phyloP scores from a whole-genome alignment of 225 moss, liverwort and hornwort species.

The Sphagnum tenellum region DNA sequence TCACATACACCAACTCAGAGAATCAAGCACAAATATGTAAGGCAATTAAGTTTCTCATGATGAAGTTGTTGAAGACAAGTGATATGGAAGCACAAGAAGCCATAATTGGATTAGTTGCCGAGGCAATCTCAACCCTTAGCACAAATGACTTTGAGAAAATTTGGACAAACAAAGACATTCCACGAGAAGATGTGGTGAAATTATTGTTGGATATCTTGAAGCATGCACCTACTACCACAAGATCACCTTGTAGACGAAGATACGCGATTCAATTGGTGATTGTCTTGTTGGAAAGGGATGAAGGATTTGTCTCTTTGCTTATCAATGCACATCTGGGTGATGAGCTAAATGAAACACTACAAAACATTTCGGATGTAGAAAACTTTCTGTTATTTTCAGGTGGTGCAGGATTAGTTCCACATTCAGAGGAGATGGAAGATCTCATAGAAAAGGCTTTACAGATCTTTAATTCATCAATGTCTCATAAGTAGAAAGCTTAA shows the following conservation, averaged over 20 bases:
- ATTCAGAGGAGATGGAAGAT: slow-evolving; percentile 19
- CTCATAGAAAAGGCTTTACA: slow-evolving; percentile 6
- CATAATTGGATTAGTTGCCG: slow-evolving; percentile 17
- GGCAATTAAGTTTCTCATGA: too few relatives aligned
- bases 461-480: too few relatives aligned
- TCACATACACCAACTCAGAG: too few relatives aligned
- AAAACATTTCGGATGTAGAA: slow-evolving; percentile 37
- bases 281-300: slow-evolving; percentile 11
- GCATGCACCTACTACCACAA: slow-evolving; percentile 17
- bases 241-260: slow-evolving; percentile 15
- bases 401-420: slow-evolving; percentile 30
- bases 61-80: too few relatives aligned
- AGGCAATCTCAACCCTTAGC: slow-evolving; percentile 7
- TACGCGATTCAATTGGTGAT: slow-evolving; percentile 19
- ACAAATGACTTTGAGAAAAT: slow-evolving; percentile 1
- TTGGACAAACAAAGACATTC: slow-evolving; percentile 2
- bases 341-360: slow-evolving; percentile 8
- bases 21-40: too few relatives aligned
- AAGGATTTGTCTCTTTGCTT: slow-evolving; percentile 5
- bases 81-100: too few relatives aligned
- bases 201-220: slow-evolving; percentile 11
- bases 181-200: slow-evolving; percentile 6
- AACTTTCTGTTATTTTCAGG: slow-evolving; percentile 30
- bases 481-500: too few relatives aligned
- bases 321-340: slow-evolving; percentile 6